A percentile compares a stretch with the other conserved stretches of the same genome.
Evolutionary conservation across 345 rosid species (phyloP).

Genomic region (Hirschfeldia incana): DNA sequence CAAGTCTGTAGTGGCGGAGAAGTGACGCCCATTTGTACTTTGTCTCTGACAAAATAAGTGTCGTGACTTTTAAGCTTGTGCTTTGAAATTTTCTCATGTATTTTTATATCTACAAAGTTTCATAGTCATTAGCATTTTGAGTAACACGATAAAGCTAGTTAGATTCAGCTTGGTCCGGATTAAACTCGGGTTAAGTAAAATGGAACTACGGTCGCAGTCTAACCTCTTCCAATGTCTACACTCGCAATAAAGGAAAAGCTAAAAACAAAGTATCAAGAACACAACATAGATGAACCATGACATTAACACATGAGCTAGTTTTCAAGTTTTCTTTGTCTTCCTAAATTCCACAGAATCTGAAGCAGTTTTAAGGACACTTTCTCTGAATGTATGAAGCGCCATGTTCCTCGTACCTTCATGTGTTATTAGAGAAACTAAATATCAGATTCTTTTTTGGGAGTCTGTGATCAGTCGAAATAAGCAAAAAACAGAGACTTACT

Average conservation of each 20-base stretch:
- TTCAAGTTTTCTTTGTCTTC: slow-evolving; percentile 8
- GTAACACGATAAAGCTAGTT: neutral
- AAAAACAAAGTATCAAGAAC: neutral
- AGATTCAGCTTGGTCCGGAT: neutral
- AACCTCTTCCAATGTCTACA: neutral
- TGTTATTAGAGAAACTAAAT: neutral
- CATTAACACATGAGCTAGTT: slow-evolving; percentile 20
- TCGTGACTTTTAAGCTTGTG: neutral
- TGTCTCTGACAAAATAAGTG: neutral
- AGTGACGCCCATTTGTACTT: slow-evolving; percentile 2
- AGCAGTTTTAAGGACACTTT: slow-evolving; percentile 70
- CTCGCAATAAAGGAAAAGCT: neutral
- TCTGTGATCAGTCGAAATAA: neutral
- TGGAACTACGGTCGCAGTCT: no score
- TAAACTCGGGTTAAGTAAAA: neutral
- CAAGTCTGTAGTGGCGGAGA: slow-evolving; percentile 38
- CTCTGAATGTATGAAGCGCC: slow-evolving; percentile 94
- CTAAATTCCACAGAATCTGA: slow-evolving; percentile 4
- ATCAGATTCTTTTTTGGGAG: neutral
- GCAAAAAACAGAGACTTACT: slow-evolving; percentile 27
- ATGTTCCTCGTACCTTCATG: slow-evolving; percentile 85
- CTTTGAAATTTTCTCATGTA: neutral
- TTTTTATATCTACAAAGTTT: neutral
- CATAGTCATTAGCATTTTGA: no score
- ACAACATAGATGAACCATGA: neutral